Conservation (phyloP, 176 grass and related monocot genomes). For the Tillandsia leiboldiana region DNA sequence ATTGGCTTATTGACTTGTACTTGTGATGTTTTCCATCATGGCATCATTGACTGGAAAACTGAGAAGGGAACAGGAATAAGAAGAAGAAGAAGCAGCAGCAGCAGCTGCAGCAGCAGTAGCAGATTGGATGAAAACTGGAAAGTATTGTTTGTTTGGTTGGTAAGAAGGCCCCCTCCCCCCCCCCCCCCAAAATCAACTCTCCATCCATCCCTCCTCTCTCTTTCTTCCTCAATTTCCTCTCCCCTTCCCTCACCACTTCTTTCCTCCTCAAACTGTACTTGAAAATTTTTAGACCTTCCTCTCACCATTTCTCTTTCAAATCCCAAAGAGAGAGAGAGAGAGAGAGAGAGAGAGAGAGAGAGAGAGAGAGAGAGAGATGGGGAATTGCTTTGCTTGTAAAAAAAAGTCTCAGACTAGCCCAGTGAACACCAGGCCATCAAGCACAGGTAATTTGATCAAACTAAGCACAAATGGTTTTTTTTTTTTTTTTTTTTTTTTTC, state of each 20-base stretch:
- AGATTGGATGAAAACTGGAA: neutral
- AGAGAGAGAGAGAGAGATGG: neutral
- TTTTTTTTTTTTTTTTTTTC: neutral
- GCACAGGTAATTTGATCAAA: neutral
- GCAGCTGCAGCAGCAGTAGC: no score
- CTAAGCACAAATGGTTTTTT: neutral
- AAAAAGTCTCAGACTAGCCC: neutral
- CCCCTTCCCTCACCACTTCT: slow-evolving; percentile 3
- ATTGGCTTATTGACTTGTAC: no score
- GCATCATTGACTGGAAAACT: no score
- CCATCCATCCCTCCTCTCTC: neutral
- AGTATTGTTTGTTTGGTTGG: neutral
- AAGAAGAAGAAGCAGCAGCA: no score
- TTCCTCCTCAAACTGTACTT: neutral
- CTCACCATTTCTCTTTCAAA: neutral
- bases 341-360: neutral
- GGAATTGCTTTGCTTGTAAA: neutral
- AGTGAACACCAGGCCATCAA: neutral
- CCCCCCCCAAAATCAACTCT: neutral
- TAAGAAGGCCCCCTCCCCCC: no score
- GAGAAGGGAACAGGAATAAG: no score
- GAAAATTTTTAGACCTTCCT: neutral
- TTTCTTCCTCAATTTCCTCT: slow-evolving; percentile 15
- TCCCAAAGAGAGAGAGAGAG: neutral
- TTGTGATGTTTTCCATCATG: no score